Evolutionary conservation across 495 filamentous ascomycete species (phyloP), one percentile per base, ranked within the genome.

Genomic region (Venustampulla echinocandica): DNA sequence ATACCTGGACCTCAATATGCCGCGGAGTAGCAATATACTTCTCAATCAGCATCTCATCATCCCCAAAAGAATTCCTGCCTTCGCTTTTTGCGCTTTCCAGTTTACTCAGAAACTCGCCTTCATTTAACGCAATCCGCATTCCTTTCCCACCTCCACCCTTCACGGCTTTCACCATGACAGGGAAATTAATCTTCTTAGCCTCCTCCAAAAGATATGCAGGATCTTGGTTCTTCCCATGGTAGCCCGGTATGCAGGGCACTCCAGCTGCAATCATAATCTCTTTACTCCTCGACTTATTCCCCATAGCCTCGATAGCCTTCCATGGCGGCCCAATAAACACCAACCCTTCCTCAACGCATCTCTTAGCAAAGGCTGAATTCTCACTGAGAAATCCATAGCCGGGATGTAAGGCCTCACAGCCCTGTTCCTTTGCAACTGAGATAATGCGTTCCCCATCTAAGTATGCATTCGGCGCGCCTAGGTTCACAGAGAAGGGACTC

Each of bases 301-400:
- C 92, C 92, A 99, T 97, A 27, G 90, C 85, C 53, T 90, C 86
- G 65, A 99, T 99, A 5, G 93, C 93, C 49, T 81, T 74, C 64
- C 83, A 85, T 23, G 92, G 89, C 10, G 92, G 92, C 0, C 92
- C 92, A 58, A 97, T 95, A 58, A 99, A 99, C 28, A 88, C 80
- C 37, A 99, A 68, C 2, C 93, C 93, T 23, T 89, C 89, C 53
- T 95, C 85, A 53, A 80, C 83, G 59, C 90, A 95, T 66, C 86
- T 82, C 50, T 77, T 74, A 10, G 93, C 93, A 66, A 99, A 99
- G 5, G 67, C 75, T 2, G 90, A 81, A 61, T 99, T 99, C 68
- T 99, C 92, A 55, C 86, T 93, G 50, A 95, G 72, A 71, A 97
- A 99, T 13, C 92, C 92, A 70, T 99, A 99, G 3, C 92, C 92